phyloP scores from a whole-genome alignment of 257 asterid species.

The Salvia miltiorrhiza region DNA sequence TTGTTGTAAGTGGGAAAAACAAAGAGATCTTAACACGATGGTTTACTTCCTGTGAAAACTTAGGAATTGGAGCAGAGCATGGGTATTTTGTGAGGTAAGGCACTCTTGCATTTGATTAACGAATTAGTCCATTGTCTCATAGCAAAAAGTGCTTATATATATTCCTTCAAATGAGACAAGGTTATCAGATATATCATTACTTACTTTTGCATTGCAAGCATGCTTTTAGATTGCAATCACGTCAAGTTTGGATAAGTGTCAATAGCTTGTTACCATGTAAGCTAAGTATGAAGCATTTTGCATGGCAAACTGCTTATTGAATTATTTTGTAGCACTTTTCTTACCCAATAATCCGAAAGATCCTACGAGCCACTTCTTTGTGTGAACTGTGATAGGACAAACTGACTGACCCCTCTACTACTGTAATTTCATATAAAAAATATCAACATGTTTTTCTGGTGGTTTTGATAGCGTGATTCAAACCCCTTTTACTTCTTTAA shows the following conservation, averaged over 20 bases:
- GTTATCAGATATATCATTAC: not conserved
- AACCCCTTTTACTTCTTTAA: not conserved
- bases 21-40: slow-evolving; percentile 52
- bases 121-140: not conserved
- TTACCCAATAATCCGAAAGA: no score
- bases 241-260: not conserved
- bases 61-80: slow-evolving; percentile 81
- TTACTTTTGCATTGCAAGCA: not conserved
- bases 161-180: not conserved
- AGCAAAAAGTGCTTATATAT: not conserved
- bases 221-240: not conserved
- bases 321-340: no score
- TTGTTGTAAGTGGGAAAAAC: slow-evolving; percentile 73
- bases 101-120: not conserved
- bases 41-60: slow-evolving; percentile 60
- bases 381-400: no score
- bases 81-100: slow-evolving; percentile 71
- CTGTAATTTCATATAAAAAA: no score
- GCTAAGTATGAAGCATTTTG: not conserved
- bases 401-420: no score
- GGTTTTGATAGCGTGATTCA: not conserved
- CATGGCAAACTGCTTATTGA: no score
- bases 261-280: not conserved
- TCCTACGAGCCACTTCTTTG: no score
- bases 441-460: not conserved